Evolutionary conservation across 495 filamentous ascomycete genomes (phyloP).

Genomic region (Tetracladium setigerum): DNA sequence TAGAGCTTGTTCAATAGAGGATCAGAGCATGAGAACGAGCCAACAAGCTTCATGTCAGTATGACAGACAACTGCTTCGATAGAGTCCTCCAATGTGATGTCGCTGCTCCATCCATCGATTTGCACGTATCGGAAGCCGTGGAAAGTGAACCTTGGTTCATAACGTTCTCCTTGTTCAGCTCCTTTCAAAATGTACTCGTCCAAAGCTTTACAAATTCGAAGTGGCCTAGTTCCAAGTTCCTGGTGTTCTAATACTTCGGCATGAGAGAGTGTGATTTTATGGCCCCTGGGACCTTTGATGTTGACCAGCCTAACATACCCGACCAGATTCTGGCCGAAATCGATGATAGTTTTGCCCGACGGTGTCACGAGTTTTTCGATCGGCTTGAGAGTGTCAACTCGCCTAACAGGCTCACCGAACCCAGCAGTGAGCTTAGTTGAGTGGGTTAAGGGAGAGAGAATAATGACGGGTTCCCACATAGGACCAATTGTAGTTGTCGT

Average conservation of each 20-base stretch:
- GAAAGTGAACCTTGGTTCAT: slow-evolving; percentile 40
- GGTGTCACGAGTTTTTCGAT: slow-evolving; percentile 31
- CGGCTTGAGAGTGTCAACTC: slow-evolving; percentile 19
- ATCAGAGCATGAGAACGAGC: slow-evolving; percentile 38
- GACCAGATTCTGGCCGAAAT: slow-evolving; percentile 51
- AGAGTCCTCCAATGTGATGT: neutral
- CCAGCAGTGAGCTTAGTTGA: neutral
- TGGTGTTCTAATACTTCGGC: slow-evolving; percentile 44
- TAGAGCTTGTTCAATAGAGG: slow-evolving; percentile 37
- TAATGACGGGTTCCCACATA: neutral
- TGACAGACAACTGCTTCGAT: slow-evolving; percentile 38
- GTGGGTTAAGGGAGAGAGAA: neutral
- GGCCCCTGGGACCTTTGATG: slow-evolving; percentile 24
- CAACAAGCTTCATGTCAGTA: slow-evolving; percentile 39
- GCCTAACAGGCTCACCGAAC: neutral
- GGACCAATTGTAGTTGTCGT: neutral
- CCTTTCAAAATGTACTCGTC: no score
- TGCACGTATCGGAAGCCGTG: slow-evolving; percentile 46
- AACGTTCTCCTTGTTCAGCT: slow-evolving; percentile 8
- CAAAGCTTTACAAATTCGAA: no score
- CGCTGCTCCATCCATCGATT: slow-evolving; percentile 32
- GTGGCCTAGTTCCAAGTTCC: slow-evolving; percentile 40
- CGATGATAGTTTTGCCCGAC: slow-evolving; percentile 36
- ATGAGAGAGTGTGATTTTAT: slow-evolving; percentile 31
- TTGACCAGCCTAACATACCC: slow-evolving; percentile 32